These are phyloP conservation scores for Cryptococcus neoformans DNA, from an alignment of 1,284 basidiomycete genomes.

Conservation along the genomic window DNA sequence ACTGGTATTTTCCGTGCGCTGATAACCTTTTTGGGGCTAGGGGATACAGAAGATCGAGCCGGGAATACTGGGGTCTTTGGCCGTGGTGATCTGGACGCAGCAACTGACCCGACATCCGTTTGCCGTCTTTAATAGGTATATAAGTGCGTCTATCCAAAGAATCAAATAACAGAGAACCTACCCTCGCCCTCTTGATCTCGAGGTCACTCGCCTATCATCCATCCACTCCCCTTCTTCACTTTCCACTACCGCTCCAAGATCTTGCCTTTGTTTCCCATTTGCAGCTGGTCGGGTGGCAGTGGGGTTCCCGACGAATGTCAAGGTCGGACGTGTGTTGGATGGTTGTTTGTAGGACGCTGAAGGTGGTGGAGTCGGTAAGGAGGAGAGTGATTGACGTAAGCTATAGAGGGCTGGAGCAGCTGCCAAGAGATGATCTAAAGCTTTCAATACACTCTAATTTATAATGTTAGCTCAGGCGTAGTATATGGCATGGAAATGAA, in stretches of 20 bases:
- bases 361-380: neutral
- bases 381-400: slow-evolving; percentile 16
- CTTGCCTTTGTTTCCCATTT: slow-evolving; percentile 11
- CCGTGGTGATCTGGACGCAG: slow-evolving; percentile 15
- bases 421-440: slow-evolving; percentile 23
- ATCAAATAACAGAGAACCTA: neutral
- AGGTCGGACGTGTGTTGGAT: neutral
- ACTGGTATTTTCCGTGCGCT: slow-evolving; percentile 1
- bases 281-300: slow-evolving; percentile 25
- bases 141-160: neutral
- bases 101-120: slow-evolving; percentile 11
- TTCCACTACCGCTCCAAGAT: slow-evolving; percentile 26
- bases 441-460: slow-evolving; percentile 17
- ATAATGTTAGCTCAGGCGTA: neutral
- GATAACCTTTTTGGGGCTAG: slow-evolving; percentile 10
- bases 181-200: slow-evolving; percentile 7
- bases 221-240: slow-evolving; percentile 1
- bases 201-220: neutral
- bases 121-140: slow-evolving; percentile 3
- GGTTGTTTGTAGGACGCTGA: neutral
- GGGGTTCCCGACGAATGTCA: slow-evolving; percentile 15
- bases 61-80: slow-evolving; percentile 1
- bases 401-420: slow-evolving; percentile 23
- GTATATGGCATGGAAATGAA: neutral
- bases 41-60: slow-evolving; percentile 8